Base-by-base conservation (phyloP, 2,329 filamentous ascomycete species). In the Botrytis galanthina region DNA sequence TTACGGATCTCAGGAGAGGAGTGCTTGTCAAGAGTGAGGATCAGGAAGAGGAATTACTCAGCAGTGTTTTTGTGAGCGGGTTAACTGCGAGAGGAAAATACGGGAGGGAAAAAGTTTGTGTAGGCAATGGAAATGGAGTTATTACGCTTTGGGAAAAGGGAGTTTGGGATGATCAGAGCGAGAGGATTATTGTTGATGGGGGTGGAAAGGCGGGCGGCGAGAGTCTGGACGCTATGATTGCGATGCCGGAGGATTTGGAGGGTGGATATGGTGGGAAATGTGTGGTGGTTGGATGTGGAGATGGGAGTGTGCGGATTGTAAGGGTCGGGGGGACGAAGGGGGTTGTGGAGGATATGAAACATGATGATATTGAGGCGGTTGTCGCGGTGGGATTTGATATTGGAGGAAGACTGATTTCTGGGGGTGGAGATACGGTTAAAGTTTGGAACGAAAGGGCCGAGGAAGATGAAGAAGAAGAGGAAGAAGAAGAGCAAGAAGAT, bases 71-170 rank as follows among this genome's bases (percentile, higher is more conserved):
- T 80, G 90, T 98, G 29, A 88, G 91, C 0, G 94, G 94, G 0
- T 83, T 97, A 75, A 90, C 92, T 0, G 90, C 91, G 73, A 82
- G 81, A 73, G 88, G 87, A 44, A 87, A 87, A 10, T 91, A 89
- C 78, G 92, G 93, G 64, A 93, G 93, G 8, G 87, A 91, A 78
- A 92, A 92, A 80, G 87, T 96, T 5, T 82, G 96, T 4, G 93
- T 94, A 0, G 93, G 93, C 35, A 90, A 87, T 39, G 91, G 89
- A 29, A 91, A 89, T 60, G 96, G 96, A 4, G 90, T 98, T 1
- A 82, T 98, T 75, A 98, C 95, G 7, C 84, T 98, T 10, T 99
- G 96, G 95, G 95, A 99, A 82, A 92, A 92, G 77, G 95, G 95
- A 1, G 90, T 93, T 0, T 98, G 96, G 95, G 95, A 97, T 80